These are phyloP conservation scores for Chrysoporthe deuterocubensis DNA, from an alignment of 2,329 filamentous ascomycete species.

Conservation along the genomic window DNA sequence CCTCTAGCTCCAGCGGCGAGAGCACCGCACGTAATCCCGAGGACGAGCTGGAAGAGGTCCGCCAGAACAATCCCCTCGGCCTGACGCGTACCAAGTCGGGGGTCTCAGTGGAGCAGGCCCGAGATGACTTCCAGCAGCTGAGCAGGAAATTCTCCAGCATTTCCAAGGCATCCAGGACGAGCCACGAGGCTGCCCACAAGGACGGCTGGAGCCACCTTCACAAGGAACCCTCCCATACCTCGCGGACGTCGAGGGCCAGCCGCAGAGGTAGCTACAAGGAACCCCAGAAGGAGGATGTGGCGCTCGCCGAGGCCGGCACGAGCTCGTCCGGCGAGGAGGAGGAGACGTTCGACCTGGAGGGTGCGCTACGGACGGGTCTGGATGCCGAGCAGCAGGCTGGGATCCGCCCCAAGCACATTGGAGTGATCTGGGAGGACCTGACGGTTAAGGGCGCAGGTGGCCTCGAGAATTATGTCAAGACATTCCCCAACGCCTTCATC, in stretches of 20 bases:
- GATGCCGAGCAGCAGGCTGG: slow-evolving; percentile 75
- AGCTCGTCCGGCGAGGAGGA: slow-evolving; percentile 49
- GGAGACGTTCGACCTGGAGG: slow-evolving; percentile 76
- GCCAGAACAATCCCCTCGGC: slow-evolving; percentile 53
- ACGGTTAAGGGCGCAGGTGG: slow-evolving; percentile 78
- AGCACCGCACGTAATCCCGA: slow-evolving; percentile 39
- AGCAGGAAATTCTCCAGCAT: slow-evolving; percentile 62
- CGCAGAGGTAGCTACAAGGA: slow-evolving; percentile 18
- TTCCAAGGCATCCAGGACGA: slow-evolving; percentile 55
- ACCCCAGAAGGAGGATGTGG: slow-evolving; percentile 37
- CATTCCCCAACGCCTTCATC: slow-evolving; percentile 77
- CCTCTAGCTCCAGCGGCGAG: slow-evolving; percentile 21
- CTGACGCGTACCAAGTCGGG: slow-evolving; percentile 48
- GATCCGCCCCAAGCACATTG: slow-evolving; percentile 79
- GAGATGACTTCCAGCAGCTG: slow-evolving; percentile 72
- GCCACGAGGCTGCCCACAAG: slow-evolving; percentile 18
- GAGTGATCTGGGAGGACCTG: slow-evolving; percentile 77
- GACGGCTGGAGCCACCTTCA: slow-evolving; percentile 50
- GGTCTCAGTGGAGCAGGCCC: slow-evolving; percentile 68
- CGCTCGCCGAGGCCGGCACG: slow-evolving; percentile 45
- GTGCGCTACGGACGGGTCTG: slow-evolving; percentile 71
- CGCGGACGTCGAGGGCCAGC: slow-evolving; percentile 47
- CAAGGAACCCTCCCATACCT: slow-evolving; percentile 61
- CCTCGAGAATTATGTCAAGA: slow-evolving; percentile 71
- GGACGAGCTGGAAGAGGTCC: slow-evolving; percentile 45